These are phyloP conservation scores for Cordyceps javanica DNA, from an alignment of 2,329 filamentous ascomycete species.

Conservation along the genomic window DNA sequence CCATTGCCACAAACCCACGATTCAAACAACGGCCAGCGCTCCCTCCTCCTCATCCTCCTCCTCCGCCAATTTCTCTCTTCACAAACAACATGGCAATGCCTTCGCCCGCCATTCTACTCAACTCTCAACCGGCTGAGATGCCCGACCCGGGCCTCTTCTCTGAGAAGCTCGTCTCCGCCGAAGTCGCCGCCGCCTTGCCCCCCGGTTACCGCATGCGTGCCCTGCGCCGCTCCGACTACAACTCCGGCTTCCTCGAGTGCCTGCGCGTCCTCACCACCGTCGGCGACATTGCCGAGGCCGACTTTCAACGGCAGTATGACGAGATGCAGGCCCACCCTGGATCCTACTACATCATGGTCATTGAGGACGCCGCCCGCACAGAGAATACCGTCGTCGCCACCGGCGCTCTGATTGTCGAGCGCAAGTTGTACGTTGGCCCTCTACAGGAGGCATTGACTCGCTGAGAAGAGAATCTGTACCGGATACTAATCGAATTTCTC, in stretches of 20 bases:
- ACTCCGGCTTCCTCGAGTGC: slow-evolving; percentile 81
- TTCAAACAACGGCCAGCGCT: neutral
- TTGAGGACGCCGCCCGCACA: slow-evolving; percentile 60
- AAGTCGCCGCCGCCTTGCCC: slow-evolving; percentile 67
- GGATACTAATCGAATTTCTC: neutral
- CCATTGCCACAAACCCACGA: neutral
- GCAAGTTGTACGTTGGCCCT: slow-evolving; percentile 69
- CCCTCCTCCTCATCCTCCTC: neutral
- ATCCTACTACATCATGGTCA: slow-evolving; percentile 77
- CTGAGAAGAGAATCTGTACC: too few relatives aligned
- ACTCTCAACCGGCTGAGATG: slow-evolving; percentile 14
- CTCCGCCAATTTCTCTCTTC: too few relatives aligned
- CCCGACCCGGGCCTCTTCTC: slow-evolving; percentile 61
- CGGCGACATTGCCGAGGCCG: slow-evolving; percentile 70
- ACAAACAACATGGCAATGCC: neutral
- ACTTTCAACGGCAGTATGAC: slow-evolving; percentile 74
- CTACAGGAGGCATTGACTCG: slow-evolving; percentile 14
- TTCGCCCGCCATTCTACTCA: slow-evolving; percentile 7
- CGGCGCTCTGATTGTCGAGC: slow-evolving; percentile 83
- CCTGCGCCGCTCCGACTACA: slow-evolving; percentile 70
- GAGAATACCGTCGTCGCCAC: slow-evolving; percentile 74
- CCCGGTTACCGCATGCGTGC: slow-evolving; percentile 78
- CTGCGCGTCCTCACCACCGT: slow-evolving; percentile 88
- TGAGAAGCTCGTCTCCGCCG: slow-evolving; percentile 66
- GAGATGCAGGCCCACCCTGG: slow-evolving; percentile 70